Percentiles rank a stretch among this genome's conserved stretches.
phyloP scores from a whole-genome alignment of 768 basidiomycete species.

The Russula sp. region DNA sequence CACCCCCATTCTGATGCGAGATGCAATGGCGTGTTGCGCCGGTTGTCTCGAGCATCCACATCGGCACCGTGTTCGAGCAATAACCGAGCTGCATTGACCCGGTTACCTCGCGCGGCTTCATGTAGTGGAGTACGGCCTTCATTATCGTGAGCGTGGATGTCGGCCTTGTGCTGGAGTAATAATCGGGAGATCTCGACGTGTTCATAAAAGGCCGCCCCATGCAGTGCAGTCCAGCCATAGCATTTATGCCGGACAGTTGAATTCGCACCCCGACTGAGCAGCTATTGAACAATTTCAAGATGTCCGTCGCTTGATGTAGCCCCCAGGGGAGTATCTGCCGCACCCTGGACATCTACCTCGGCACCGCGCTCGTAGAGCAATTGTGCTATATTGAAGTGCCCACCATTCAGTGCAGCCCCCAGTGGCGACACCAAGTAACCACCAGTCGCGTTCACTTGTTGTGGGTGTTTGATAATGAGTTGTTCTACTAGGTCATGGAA shows the following conservation, averaged over 20 bases:
- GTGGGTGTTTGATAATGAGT: neutral
- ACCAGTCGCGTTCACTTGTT: neutral
- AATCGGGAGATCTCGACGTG: neutral
- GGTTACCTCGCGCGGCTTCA: neutral
- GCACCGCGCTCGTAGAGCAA: neutral
- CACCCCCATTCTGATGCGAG: accelerated
- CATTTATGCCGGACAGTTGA: neutral
- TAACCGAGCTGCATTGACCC: neutral
- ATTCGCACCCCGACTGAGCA: neutral
- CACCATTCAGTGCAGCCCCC: neutral
- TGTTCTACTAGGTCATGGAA: neutral
- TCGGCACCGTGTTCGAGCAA: neutral
- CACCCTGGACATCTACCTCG: neutral
- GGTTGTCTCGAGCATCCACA: too few species aligned
- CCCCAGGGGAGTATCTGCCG: neutral
- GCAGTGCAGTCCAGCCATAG: neutral
- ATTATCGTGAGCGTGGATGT: neutral
- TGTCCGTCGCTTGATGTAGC: neutral
- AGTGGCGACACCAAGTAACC: neutral
- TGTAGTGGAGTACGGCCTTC: neutral
- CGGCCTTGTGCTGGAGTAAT: neutral
- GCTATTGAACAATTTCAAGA: neutral
- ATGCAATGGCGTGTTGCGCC: too few species aligned
- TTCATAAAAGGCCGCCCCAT: neutral
- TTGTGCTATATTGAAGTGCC: neutral